Base-by-base conservation (phyloP, 257 asterid species). In the Nicotiana obtusifolia region DNA sequence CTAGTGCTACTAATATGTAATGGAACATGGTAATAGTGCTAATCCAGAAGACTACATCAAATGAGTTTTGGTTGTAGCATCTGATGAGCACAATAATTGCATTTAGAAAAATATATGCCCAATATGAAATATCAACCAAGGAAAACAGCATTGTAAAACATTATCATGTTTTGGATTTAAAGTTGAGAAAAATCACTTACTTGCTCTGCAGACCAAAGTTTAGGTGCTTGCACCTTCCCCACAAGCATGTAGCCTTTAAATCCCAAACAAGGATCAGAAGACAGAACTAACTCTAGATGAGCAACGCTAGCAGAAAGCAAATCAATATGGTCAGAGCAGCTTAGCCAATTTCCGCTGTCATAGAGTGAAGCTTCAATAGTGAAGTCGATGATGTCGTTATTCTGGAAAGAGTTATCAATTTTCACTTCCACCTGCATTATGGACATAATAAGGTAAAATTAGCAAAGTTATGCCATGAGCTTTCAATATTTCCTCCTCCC, bases 131-230 rank as follows among this genome's bases (percentile, higher is more conserved):
- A 8, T 14, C 9, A 49, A 47, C 47, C 61, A 73, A 49, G 62
- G 62, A 73, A 13, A 66, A 33, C 28, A 66, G 24, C 61, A 73
- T 24, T 22, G 10, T 24, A 24, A 47, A 20, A 24, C 41, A 73
- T 49, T 73, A n/a, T 71, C 79, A 47, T 49, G 62, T 15, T 24
- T 73, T 22, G 52, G 61, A 24, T 73, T 14, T 60, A 7, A 24
- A 73, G 41, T 33, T 47, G 26, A 73, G 79, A 73, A 49, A 47
- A 47, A 47, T 47, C 14, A 47, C 61, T 47, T 91, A 95, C 99
- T 76, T 90, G 94, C 88, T 95, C 99, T 80, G 99, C 98, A 81
- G 90, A 86, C 99, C 99, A 95, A 77, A 94, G 94, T 88, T 89
- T 92, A 54, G 99, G 99, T 88, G 66, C 83, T 82, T 86, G 87